Evolutionary conservation across 176 grass and related monocot species (phyloP), one percentile per base, ranked within the genome.

Genomic region (Oryza glumipatula): DNA sequence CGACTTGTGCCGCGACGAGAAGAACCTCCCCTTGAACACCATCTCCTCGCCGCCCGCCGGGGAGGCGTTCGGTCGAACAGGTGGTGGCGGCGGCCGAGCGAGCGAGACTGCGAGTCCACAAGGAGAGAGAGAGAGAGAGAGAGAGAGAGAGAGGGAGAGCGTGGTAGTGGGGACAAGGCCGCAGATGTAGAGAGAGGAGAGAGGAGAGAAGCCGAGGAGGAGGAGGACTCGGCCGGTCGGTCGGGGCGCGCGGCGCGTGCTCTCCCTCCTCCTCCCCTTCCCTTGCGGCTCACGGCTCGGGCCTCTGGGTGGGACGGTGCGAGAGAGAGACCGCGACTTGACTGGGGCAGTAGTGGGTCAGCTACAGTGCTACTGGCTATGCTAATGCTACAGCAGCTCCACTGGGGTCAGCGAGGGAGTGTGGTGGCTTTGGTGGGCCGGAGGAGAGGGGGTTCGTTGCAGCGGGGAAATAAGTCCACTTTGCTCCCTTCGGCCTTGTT

Each of bases 1-100:
- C 36, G 90, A 88, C 80, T 92, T 92, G 81, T 92, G 90, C 45
- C 92, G 88, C 39, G 94, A 94, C 33, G 94, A 95, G 92, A 99
- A 99, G 86, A 99, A 99, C 51, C 96, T 86, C 33, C 91, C 94
- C 84, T 92, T 99, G 92, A 99, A 99, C 84, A 99, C 94, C 97
- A 99, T 96, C 68, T 41, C 63, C 58, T n/a, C 80, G 15, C 49
- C 52, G 39, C 69, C 68, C 60, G 58, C 10, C 54, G 43, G 48
- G 76, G 65, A 33, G 83, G 88, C n/a, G 68, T 79, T 87, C 63
- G 60, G 70, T 83, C 83, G 86, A 91, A 75, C 89, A 84, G 70
- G 63, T 23, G 39, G 15, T 9, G 68, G 38, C 46, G 26, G 24
- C 8, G 49, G 13, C 49, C 49, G 30, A 3, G 19, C 52, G 2